Evolutionary conservation across 371 early-diverging fungal genomes (phyloP).

Genomic region (Mucor mucedo): DNA sequence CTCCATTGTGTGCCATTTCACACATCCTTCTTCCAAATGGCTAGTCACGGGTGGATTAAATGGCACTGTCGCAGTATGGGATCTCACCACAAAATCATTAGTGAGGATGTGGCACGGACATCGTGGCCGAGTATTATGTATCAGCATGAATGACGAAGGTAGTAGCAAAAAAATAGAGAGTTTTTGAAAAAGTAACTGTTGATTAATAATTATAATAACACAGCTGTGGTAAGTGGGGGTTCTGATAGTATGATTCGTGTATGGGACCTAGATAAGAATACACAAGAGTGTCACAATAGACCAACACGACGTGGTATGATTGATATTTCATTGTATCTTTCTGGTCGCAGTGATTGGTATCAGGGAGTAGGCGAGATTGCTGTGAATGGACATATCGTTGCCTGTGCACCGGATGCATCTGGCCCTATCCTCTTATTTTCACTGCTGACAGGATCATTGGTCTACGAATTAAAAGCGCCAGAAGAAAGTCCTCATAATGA

Average conservation of each 20-base stretch:
- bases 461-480: conserved; percentile 44
- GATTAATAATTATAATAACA: not conserved
- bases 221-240: conserved; percentile 62
- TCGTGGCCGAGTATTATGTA: conserved; percentile 60
- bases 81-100: conserved; percentile 35
- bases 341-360: conserved; percentile 56
- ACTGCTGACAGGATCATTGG: conserved; percentile 58
- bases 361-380: conserved; percentile 62
- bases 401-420: conserved; percentile 60
- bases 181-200: not conserved
- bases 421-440: conserved; percentile 63
- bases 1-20: conserved; percentile 56
- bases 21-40: conserved; percentile 45
- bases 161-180: not conserved
- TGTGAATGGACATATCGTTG: conserved; percentile 55
- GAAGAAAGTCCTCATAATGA: conserved; percentile 11
- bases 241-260: conserved; percentile 62
- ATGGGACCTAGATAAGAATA: conserved; percentile 51
- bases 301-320: conserved; percentile 46
- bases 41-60: conserved; percentile 61
- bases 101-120: conserved; percentile 56
- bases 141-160: conserved; percentile 60
- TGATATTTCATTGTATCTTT: conserved; percentile 46
- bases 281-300: conserved; percentile 6
- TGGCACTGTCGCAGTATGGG: conserved; percentile 62